Base-by-base conservation (phyloP, 371 early-diverging fungal genomes). In the Choanephora cucurbitarum region DNA sequence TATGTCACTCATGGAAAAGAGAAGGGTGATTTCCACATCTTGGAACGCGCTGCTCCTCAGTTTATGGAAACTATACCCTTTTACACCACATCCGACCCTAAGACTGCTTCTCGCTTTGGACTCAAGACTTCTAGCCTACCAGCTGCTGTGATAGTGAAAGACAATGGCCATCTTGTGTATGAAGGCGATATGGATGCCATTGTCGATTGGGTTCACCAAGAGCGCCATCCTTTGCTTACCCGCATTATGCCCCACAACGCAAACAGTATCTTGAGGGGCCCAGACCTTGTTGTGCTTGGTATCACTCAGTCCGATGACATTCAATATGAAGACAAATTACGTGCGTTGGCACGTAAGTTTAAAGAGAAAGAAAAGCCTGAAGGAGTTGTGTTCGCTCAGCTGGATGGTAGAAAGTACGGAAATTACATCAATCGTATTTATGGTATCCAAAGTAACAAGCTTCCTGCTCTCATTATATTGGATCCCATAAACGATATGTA, bases 361-460 rank as follows among this genome's bases (percentile, higher is more conserved):
- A 54, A 66, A 52, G 32, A 67, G 49, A 43, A 68, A 60, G 45
- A 55, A 8, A 19, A 28, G 28, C 3, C 28, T 5, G 28, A 57
- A 50, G 42, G 52, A 11, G n/a, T 58, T 23, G 13, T 63, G 4
- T 88, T 90, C 73, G 81, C 86, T n/a, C 81, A 82, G 72, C 48
- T 91, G 32, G 84, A 90, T 57, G 86, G 80, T 18, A 52, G 47
- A 43, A 67, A 71, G 42, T 87, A 82, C 73, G 63, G 57, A 4
- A 60, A 75, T 17, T 89, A 85, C 56, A 69, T 84, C 17, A 57
- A 77, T 42, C 62, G 83, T 17, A 83, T 84, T 19, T 91, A 86
- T 60, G 81, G 84, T 17, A 50, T 89, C 11, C 56, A 53, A 6
- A 57, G 53, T 7, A 43, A 50, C 10, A 63, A 77, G n/a, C 57